A percentile compares a stretch with the other conserved stretches of the same genome.
These are phyloP conservation scores for Mycothermus thermophilus DNA, from an alignment of 495 filamentous ascomycete species.

Conservation along the genomic window DNA sequence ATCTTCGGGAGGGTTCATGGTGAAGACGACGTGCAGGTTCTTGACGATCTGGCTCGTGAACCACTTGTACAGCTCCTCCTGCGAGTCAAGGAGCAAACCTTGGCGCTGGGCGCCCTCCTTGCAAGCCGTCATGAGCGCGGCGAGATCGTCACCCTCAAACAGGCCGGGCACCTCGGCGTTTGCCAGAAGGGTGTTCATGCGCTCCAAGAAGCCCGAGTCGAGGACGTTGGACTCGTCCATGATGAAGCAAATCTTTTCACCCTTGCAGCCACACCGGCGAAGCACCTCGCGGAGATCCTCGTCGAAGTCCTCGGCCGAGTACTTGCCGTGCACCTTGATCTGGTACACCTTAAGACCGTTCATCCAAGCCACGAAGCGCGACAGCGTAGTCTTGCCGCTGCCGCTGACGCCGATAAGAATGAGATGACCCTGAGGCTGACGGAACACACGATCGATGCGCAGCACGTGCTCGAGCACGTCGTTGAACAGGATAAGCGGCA, in stretches of 20 bases:
- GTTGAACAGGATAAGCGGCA: constrained; percentile 93
- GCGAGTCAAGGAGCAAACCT: constrained; percentile 84
- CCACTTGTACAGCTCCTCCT: constrained; percentile 99
- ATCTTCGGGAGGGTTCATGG: constrained; percentile 98
- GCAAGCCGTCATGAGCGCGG: constrained; percentile 93
- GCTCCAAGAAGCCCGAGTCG: constrained; percentile 94
- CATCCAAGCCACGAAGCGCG: constrained; percentile 99
- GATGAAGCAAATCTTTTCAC: constrained; percentile 99
- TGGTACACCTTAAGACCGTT: constrained; percentile 98
- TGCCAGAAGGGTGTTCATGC: constrained; percentile 96
- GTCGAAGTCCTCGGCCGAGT: constrained; percentile 96
- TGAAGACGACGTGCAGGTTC: constrained; percentile 98
- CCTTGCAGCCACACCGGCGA: constrained; percentile 87
- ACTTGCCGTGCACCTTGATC: constrained; percentile 98
- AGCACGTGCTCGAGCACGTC: constrained; percentile 96
- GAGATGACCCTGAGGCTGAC: constrained; percentile 93
- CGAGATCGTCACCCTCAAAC: constrained; percentile 94
- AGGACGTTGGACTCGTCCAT: constrained; percentile 99
- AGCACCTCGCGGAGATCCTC: constrained; percentile 91
- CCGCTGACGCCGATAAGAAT: constrained; percentile 97
- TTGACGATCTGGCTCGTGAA: constrained; percentile 98
- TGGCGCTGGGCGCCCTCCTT: constrained; percentile 96
- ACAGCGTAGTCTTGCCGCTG: constrained; percentile 95
- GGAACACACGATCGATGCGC: constrained; percentile 95
- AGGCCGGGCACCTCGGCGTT: constrained; percentile 97